Percentiles rank a stretch among this genome's conserved stretches.
phyloP scores from a whole-genome alignment of 805 yeast genomes.

The Ogataea salicorniae region DNA sequence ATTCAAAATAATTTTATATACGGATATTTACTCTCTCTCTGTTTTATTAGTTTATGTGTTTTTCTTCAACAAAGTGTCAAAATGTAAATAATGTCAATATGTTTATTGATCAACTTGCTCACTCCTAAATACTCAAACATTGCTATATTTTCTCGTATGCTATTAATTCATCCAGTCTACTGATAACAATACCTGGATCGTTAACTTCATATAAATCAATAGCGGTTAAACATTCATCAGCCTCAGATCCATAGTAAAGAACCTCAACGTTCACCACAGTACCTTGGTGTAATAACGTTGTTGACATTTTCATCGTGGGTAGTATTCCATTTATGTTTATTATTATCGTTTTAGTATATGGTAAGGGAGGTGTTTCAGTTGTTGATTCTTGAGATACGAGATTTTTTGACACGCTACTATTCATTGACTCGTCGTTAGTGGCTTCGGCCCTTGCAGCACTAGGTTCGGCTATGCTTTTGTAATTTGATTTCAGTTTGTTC shows the following conservation, averaged over 20 bases:
- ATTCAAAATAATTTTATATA: too few relatives aligned
- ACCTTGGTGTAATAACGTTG: slow-evolving; percentile 13
- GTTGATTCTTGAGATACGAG: not conserved
- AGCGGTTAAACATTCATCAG: slow-evolving; percentile 8
- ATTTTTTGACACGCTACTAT: too few relatives aligned
- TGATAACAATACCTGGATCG: slow-evolving; percentile 13
- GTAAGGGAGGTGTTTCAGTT: not conserved
- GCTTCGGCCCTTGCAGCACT: too few relatives aligned
- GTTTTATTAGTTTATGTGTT: too few relatives aligned
- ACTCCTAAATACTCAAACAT: too few relatives aligned
- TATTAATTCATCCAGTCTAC: slow-evolving; percentile 9
- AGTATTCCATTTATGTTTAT: slow-evolving; percentile 11
- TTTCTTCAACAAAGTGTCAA: too few relatives aligned
- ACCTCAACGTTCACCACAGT: slow-evolving; percentile 22
- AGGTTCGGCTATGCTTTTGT: too few relatives aligned
- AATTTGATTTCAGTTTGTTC: not conserved
- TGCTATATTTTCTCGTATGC: slow-evolving; percentile 7
- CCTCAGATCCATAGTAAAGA: slow-evolving; percentile 7
- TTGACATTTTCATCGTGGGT: slow-evolving; percentile 1
- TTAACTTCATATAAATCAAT: slow-evolving; percentile 18
- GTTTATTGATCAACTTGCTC: too few relatives aligned
- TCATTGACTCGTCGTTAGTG: too few relatives aligned
- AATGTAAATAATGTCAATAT: too few relatives aligned
- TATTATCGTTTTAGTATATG: not conserved
- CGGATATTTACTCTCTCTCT: too few relatives aligned